Evolutionary conservation across 192 early-diverging fungal species (phyloP).

Genomic region (Backusella parvicylindrica): DNA sequence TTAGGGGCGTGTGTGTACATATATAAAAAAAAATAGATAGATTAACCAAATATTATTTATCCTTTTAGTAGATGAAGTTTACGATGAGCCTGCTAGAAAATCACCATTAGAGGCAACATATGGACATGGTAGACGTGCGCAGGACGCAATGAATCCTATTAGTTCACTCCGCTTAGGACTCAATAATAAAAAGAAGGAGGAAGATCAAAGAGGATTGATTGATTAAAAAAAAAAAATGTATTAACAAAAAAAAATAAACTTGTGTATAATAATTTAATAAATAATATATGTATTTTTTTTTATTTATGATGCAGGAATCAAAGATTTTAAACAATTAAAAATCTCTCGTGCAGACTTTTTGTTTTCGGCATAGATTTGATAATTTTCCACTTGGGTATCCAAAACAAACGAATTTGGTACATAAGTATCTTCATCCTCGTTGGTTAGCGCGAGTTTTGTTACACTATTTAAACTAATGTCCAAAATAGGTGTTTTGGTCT

Average conservation of each 20-base stretch:
- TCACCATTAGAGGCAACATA: not conserved
- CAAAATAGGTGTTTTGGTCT: conserved; percentile 15
- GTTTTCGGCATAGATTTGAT: conserved; percentile 28
- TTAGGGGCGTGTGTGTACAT: too few relatives aligned
- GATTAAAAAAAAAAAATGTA: not conserved
- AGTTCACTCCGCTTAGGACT: not conserved
- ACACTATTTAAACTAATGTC: conserved; percentile 14
- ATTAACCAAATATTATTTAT: not conserved
- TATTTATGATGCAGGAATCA: not conserved
- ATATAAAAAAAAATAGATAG: not conserved
- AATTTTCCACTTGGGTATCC: conserved; percentile 10
- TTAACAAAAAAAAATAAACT: not conserved
- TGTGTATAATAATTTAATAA: not conserved
- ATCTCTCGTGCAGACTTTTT: conserved; percentile 20
- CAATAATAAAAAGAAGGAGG: not conserved
- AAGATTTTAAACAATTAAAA: conserved; percentile 21
- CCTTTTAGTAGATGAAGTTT: not conserved
- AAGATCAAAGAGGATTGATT: not conserved
- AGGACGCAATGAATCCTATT: conserved; percentile 7
- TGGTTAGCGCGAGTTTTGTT: not conserved
- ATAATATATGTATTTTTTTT: not conserved
- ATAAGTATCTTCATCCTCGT: conserved; percentile 26
- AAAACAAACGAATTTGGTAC: conserved; percentile 29
- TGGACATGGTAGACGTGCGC: not conserved
- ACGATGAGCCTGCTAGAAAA: not conserved